phyloP scores from a whole-genome alignment of 257 asterid species.

The Gardenia jasminoides region DNA sequence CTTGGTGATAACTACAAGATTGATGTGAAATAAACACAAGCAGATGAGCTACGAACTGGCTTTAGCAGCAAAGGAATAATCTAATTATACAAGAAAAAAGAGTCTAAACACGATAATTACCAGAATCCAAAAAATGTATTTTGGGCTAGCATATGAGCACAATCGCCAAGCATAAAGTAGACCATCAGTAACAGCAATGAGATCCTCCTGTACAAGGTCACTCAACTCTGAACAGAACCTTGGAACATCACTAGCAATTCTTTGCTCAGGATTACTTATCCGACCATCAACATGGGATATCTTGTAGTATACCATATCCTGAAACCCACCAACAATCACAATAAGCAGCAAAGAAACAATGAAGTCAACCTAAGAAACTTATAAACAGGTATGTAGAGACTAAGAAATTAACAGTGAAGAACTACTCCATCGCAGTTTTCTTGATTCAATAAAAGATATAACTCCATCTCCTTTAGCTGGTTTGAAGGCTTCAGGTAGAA shows the following conservation, averaged over 20 bases:
- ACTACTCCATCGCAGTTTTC: not conserved
- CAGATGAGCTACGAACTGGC: not conserved
- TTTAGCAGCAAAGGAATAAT: not conserved
- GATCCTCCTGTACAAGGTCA: conserved; percentile 97
- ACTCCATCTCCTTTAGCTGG: not conserved
- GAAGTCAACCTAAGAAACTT: not conserved
- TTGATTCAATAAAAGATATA: not conserved
- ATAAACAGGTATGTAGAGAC: not conserved
- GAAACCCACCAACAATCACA: conserved; percentile 27
- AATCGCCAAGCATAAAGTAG: conserved; percentile 95
- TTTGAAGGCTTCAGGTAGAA: not conserved
- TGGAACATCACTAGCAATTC: conserved; percentile 98
- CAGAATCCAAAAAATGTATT: conserved; percentile 93
- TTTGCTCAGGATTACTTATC: conserved; percentile 89
- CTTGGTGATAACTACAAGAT: conserved; percentile 10
- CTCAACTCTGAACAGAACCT: conserved; percentile 94
- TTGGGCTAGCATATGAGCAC: conserved; percentile 99
- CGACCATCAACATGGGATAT: conserved; percentile 98
- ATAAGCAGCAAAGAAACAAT: conserved; percentile 15
- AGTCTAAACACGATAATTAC: conserved; percentile 35
- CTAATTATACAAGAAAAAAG: conserved; percentile 13
- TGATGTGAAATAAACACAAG: conserved; percentile 15
- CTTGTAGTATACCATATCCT: conserved; percentile 99
- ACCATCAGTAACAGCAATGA: conserved; percentile 87
- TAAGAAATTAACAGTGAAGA: not conserved